Base-by-base conservation (phyloP, 2,329 filamentous ascomycete species). In the Diaporthe citrichinensis region DNA sequence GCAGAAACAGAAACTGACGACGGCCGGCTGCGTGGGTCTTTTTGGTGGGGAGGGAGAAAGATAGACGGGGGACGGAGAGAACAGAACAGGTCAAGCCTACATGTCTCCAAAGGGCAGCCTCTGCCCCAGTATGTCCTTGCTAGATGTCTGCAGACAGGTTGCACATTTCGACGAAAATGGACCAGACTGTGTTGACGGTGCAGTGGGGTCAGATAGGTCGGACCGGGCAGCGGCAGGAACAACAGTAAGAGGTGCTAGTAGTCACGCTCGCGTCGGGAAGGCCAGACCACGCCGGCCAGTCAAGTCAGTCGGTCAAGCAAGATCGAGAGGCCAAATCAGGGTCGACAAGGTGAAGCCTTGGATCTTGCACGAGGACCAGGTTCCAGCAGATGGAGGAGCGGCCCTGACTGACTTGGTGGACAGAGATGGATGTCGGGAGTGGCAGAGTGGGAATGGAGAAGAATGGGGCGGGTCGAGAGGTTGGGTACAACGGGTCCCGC, bases 51-150 rank as follows among this genome's bases (percentile, higher is more conserved):
- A 53, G 46, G 25, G 41, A 41, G 41, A 25, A n/a, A 49, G 65
- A 61, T 41, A 68, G 62, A 59, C 58, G 25, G 20, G 39, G 31
- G 62, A 31, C 46, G 2, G 62, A 39, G 23, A 49, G 61, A 55
- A 55, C 59, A 65, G 71, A 73, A 73, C 46, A 73, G 61, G 71
- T 65, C 71, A 53, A 57, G 71, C 71, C 58, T 73, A 73, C 71
- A 73, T 73, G 71, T 73, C 71, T 73, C 71, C 71, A 73, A 62
- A 73, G 71, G 71, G 71, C 71, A 73, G 71, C 51, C 61, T 73
- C 55, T 62, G 58, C 71, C 71, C 71, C 58, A 73, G 59, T 62
- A 53, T 61, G 71, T 73, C 71, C 46, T 73, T 73, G 71, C 71
- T 73, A 73, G 71, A 73, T 73, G 58, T 73, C 58, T 73, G 71